A percentile compares a stretch with the other conserved stretches of the same genome.
Conservation (phyloP, 176 grass and related monocot genomes). For the Puccinellia tenuiflora region DNA sequence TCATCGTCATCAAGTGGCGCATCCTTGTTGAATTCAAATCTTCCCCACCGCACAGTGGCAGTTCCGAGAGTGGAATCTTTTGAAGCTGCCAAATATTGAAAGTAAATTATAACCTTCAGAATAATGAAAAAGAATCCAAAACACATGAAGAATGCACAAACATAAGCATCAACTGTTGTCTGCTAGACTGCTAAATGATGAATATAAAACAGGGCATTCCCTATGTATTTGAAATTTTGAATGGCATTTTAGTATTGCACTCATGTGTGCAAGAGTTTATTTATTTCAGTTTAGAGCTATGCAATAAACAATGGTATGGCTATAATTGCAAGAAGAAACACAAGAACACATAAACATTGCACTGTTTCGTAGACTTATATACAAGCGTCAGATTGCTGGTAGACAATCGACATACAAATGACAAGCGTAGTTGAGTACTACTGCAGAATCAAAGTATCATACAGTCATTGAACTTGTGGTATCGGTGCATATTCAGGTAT, state of each 20-base stretch:
- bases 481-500: background rate
- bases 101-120: background rate
- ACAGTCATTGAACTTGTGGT: background rate
- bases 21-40: constrained; percentile 93
- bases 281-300: background rate
- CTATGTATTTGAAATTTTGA: constrained; percentile 3
- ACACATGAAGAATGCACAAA: background rate
- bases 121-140: background rate
- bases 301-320: background rate
- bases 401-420: background rate
- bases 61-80: constrained; percentile 71
- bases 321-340: background rate
- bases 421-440: background rate
- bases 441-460: background rate
- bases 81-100: constrained; percentile 49
- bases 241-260: background rate
- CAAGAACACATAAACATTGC: background rate
- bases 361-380: background rate
- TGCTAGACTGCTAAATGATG: background rate
- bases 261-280: background rate
- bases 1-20: constrained; percentile 83
- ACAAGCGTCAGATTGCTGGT: background rate
- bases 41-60: constrained; percentile 60
- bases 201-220: background rate
- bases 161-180: background rate